Base-by-base conservation (phyloP, 768 basidiomycete genomes). In the Russula sp. region DNA sequence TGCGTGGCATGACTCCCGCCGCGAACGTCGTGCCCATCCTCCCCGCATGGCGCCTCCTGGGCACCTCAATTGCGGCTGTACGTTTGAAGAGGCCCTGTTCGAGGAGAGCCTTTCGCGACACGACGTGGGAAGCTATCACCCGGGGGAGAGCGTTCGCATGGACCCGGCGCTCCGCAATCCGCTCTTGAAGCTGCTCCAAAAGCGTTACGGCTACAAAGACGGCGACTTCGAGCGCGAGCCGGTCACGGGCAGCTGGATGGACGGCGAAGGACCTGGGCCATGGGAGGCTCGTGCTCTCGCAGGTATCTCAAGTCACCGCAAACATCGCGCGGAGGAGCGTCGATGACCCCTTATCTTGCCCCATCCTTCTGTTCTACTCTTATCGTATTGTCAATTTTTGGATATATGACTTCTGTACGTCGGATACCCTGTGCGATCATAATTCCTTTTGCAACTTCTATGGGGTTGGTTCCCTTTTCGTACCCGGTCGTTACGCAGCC, bases 1-100 rank as follows among this genome's bases (percentile, higher is more conserved):
- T 72, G 86, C 91, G 4, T 94, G 91, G 91, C 91, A 94, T 70
- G 91, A 94, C 73, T 91, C 91, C 2, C 80, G 91, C 51, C 84
- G 91, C 34, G 91, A 94, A 74, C 85, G 91, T 35, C 82, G 91
- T 9, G 79, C 79, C 0, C 84, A 81, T 68, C 88, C 91, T 4
- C 89, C 91, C 10, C 84, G 91, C 51, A 87, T 87, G 78, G 91
- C 91, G 5, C 91, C 91, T 10, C 76, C 79, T 0, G 87, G 89
- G 10, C 80, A 81, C 68, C 83, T 94, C 61, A 94, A 94, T 77
- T 94, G 91, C 68, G 91, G 91, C 7, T 94, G 91, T 77, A 87
- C 88, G 6, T 83, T 80, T 70, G 89, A 91, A 50, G 85, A 93
- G 74, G 91, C 91, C 4, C 82, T 94, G 7, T 94, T 94, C 70